Base-by-base conservation (phyloP, 1,284 basidiomycete genomes). In the Trichosporon coremiiforme region DNA sequence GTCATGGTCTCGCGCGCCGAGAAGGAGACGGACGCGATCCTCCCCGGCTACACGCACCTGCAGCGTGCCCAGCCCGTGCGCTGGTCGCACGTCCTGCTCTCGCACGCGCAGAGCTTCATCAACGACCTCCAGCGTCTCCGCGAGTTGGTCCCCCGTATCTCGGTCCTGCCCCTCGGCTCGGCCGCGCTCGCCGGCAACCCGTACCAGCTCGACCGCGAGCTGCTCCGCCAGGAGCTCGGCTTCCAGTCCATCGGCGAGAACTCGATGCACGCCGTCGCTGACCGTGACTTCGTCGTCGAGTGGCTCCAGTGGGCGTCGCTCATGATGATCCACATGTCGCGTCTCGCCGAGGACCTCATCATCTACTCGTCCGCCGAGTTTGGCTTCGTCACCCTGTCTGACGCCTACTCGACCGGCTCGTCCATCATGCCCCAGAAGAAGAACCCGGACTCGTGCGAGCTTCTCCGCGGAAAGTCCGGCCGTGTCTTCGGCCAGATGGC, bases 341-440 rank as follows among this genome's bases (percentile, higher is more conserved):
- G 94, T 73, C 87, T 99, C 85, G 93, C 96, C 8, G 96, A 99
- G 84, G 96, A 99, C 83, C 85, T 99, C 76, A 93, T 99, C 84
- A 89, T 99, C 73, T 98, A 98, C 84, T 98, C 95, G 17, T 93
- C 93, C 15, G 92, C 94, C 67, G 96, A 98, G 84, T 99, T 98
- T 81, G 94, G 95, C 12, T 99, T 98, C 81, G 87, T 98, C 72
- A 90, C 90, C 47, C 85, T 98, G 76, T 95, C 92, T 79, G 96
- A 99, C 84, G 96, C 96, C 2, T 99, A 98, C 85, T 94, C 91
- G 93, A 99, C 96, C 41, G 96, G 96, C 12, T 98, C 95, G 50
- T 98, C 95, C 74, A 98, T 99, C 82, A 99, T 99, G 96, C 96
- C 96, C 1, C 96, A 99, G 82, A 98, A 99, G 87, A 97, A 99